phyloP scores from a whole-genome alignment of 2,329 filamentous ascomycete species.

The Trichophyton equinum region DNA sequence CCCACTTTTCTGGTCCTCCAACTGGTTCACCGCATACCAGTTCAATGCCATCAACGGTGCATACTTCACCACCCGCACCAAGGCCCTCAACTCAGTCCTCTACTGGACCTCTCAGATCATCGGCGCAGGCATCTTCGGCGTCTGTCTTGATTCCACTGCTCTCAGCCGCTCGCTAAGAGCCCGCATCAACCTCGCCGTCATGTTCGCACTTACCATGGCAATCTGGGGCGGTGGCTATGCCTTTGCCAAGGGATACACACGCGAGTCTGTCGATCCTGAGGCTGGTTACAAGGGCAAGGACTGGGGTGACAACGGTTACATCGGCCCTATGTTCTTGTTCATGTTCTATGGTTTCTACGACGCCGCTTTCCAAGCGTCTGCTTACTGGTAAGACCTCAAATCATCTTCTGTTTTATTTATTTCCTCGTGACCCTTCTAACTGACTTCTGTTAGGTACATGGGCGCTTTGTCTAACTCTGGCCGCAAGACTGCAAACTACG shows the following conservation, averaged over 20 bases:
- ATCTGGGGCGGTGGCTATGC: slow-evolving; percentile 77
- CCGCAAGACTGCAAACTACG: slow-evolving; percentile 81
- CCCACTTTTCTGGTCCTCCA: slow-evolving; percentile 69
- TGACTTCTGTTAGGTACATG: slow-evolving; percentile 54
- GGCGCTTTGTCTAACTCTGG: slow-evolving; percentile 84
- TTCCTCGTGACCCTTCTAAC: background rate
- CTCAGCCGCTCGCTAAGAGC: slow-evolving; percentile 56
- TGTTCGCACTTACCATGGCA: slow-evolving; percentile 59
- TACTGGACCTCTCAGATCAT: slow-evolving; percentile 71
- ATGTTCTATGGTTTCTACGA: slow-evolving; percentile 87
- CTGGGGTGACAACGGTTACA: slow-evolving; percentile 45
- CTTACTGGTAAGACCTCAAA: slow-evolving; percentile 61
- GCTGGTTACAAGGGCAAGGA: slow-evolving; percentile 15
- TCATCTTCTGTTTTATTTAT: background rate
- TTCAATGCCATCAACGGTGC: slow-evolving; percentile 61
- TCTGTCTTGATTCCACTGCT: slow-evolving; percentile 49
- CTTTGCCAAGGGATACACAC: slow-evolving; percentile 54
- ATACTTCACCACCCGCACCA: slow-evolving; percentile 61
- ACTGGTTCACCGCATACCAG: slow-evolving; percentile 71
- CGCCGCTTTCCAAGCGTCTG: slow-evolving; percentile 75
- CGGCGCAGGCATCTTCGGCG: slow-evolving; percentile 61
- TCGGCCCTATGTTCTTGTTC: slow-evolving; percentile 75
- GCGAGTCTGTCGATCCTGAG: slow-evolving; percentile 23
- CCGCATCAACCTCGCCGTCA: slow-evolving; percentile 46
- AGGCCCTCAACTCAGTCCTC: slow-evolving; percentile 64